Evolutionary conservation across 2,329 filamentous ascomycete species (phyloP).

Genomic region (Fusarium oligoseptatum): DNA sequence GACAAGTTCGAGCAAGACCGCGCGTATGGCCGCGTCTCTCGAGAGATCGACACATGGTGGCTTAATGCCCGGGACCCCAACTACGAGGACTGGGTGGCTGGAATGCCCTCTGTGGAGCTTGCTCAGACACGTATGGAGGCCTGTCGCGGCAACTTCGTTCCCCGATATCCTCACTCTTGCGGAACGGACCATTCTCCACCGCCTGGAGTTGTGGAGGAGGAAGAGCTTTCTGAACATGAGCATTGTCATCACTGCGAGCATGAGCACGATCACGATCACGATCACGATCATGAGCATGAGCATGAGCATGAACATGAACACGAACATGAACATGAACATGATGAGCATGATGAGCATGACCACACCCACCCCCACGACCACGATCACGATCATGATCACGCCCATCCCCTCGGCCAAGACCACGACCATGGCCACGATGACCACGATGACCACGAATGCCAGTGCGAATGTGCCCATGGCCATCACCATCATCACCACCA

Average conservation of each 20-base stretch:
- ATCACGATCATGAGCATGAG: constrained; percentile 54
- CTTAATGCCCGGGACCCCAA: constrained; percentile 71
- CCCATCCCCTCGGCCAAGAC: constrained; percentile 49
- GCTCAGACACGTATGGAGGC: constrained; percentile 69
- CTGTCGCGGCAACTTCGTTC: constrained; percentile 71
- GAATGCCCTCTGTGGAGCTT: constrained; percentile 72
- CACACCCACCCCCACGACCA: constrained; percentile 48
- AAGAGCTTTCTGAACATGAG: constrained; percentile 53
- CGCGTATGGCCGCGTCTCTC: constrained; percentile 71
- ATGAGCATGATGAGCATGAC: constrained; percentile 48
- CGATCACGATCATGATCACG: constrained; percentile 40
- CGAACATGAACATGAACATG: constrained; percentile 36
- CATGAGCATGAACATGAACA: constrained; percentile 44
- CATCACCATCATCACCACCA: constrained; percentile 50
- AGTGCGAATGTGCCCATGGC: constrained; percentile 41
- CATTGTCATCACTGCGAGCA: constrained; percentile 52
- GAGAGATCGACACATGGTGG: constrained; percentile 77
- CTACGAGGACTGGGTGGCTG: constrained; percentile 68
- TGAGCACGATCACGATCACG: constrained; percentile 44
- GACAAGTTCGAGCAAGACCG: constrained; percentile 72
- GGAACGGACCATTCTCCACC: constrained; percentile 57
- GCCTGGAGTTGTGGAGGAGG: constrained; percentile 52
- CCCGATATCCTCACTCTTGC: constrained; percentile 65
- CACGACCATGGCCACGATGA: constrained; percentile 46
- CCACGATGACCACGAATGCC: constrained; percentile 43